Conservation (phyloP, 768 basidiomycete species). For the Collybiopsis confluens region DNA sequence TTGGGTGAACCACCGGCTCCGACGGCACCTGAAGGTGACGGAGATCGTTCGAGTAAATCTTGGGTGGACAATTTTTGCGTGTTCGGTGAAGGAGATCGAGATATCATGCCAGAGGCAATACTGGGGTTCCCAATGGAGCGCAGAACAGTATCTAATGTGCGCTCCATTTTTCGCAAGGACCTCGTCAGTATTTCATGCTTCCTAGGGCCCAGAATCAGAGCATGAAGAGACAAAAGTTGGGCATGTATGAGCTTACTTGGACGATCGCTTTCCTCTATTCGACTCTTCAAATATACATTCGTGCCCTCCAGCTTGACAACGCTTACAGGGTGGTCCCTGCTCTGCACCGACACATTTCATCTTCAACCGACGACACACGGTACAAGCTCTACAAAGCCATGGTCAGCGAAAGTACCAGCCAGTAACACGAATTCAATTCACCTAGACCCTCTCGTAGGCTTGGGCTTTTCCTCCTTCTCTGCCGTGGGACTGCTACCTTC, state of each 20-base stretch:
- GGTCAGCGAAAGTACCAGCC: too few relatives aligned
- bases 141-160: slow-evolving; percentile 87
- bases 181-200: slow-evolving; percentile 81
- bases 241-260: slow-evolving; percentile 51
- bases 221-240: not conserved
- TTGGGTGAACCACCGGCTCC: slow-evolving; percentile 65
- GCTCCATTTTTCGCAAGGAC: slow-evolving; percentile 87
- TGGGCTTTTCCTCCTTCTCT: slow-evolving; percentile 74
- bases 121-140: slow-evolving; percentile 83
- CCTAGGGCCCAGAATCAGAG: slow-evolving; percentile 37
- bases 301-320: slow-evolving; percentile 72
- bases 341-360: slow-evolving; percentile 94
- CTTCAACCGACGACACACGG: slow-evolving; percentile 86
- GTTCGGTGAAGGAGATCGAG: slow-evolving; percentile 72
- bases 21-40: slow-evolving; percentile 36
- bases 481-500: slow-evolving; percentile 47
- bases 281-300: slow-evolving; percentile 98
- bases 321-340: slow-evolving; percentile 87
- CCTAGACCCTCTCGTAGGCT: slow-evolving; percentile 85
- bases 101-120: slow-evolving; percentile 76
- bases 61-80: slow-evolving; percentile 51
- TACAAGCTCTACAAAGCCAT: slow-evolving; percentile 80
- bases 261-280: slow-evolving; percentile 86
- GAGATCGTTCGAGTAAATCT: slow-evolving; percentile 49
- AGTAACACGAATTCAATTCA: slow-evolving; percentile 27